A percentile compares a stretch with the other conserved stretches of the same genome.
Evolutionary conservation across 73 alveolate species (phyloP).

Genomic region (Symbiodinium pilosum): DNA sequence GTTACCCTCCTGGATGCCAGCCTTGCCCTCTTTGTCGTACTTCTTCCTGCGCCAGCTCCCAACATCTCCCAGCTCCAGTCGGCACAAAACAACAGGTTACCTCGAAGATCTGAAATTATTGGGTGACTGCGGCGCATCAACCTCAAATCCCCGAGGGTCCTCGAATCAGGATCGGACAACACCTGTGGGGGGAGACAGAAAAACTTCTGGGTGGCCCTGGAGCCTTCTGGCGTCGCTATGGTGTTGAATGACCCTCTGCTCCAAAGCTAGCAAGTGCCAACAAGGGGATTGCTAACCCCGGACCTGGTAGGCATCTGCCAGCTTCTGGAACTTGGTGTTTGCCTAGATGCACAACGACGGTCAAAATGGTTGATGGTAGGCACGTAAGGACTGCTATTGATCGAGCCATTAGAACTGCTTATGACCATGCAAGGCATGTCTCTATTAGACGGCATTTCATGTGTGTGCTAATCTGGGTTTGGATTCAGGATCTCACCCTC

Average conservation of each 20-base stretch:
- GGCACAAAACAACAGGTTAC: not conserved
- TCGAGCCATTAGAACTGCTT: no score
- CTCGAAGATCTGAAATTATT: no score
- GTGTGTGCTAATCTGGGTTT: no score
- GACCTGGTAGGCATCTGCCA: constrained; percentile 90
- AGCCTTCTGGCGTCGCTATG: no score
- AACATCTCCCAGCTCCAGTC: not conserved
- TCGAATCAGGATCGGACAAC: constrained; percentile 65
- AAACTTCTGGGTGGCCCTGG: no score
- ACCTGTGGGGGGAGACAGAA: not conserved
- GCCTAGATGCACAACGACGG: not conserved
- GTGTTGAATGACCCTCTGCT: no score
- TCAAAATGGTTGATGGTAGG: no score
- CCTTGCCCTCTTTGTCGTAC: constrained; percentile 91
- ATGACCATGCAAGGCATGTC: no score
- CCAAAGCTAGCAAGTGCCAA: not conserved
- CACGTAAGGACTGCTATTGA: no score
- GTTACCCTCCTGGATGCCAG: constrained; percentile 74
- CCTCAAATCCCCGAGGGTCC: not conserved
- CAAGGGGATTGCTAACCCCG: not conserved
- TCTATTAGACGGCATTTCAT: no score
- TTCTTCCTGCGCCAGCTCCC: constrained; percentile 20
- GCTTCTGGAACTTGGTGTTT: constrained; percentile 64
- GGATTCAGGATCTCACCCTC: no score
- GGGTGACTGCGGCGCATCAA: no score